A percentile compares a stretch with the other conserved stretches of the same genome.
phyloP scores from a whole-genome alignment of 2,329 filamentous ascomycete species.

The Colletotrichum acutatum region DNA sequence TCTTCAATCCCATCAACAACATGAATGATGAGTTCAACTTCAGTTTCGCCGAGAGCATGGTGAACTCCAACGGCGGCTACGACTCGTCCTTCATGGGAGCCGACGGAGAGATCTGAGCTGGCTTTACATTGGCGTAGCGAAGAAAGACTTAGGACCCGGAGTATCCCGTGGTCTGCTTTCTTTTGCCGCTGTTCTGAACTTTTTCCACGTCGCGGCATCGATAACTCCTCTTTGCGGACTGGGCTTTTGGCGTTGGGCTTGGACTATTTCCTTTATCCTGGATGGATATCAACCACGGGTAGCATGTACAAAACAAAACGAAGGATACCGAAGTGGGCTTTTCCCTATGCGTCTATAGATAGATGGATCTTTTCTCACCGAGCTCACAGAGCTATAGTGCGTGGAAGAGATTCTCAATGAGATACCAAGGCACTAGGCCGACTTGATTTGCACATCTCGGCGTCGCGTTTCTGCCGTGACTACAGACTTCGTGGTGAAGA shows the following conservation, averaged over 20 bases:
- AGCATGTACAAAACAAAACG: constrained; percentile 21
- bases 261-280: background rate
- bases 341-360: constrained; percentile 8
- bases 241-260: constrained; percentile 21
- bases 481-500: background rate
- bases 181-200: background rate
- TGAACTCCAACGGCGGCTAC: background rate
- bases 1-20: background rate
- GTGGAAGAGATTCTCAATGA: constrained; percentile 5
- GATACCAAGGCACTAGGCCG: constrained; percentile 29
- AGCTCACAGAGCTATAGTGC: constrained; percentile 10
- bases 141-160: background rate
- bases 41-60: constrained; percentile 22
- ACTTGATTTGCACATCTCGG: background rate
- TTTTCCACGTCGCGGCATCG: background rate
- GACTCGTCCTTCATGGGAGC: constrained; percentile 40
- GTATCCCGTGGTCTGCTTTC: background rate
- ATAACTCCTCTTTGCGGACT: background rate
- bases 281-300: background rate
- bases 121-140: too few relatives aligned
- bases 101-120: constrained; percentile 50
- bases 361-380: constrained; percentile 5
- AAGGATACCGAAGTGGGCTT: constrained; percentile 6
- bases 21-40: constrained; percentile 8
- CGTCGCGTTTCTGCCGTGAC: background rate